Conservation (phyloP, 2,329 filamentous ascomycete species). For the Moelleriella libera region DNA sequence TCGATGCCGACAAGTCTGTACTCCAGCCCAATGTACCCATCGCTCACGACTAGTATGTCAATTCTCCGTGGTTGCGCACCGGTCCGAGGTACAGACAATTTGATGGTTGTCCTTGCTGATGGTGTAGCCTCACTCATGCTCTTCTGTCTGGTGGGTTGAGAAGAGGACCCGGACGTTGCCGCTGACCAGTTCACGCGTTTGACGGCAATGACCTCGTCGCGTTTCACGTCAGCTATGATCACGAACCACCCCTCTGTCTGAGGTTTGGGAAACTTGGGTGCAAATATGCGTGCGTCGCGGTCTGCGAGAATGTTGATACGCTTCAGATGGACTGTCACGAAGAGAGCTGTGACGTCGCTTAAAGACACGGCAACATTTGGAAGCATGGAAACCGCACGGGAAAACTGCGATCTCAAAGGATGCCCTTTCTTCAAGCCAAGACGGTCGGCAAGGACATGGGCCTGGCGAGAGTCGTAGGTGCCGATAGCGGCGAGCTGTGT, state of each 20-base stretch:
- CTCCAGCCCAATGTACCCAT: conserved; percentile 71
- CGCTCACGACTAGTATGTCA: conserved; percentile 67
- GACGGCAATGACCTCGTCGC: conserved; percentile 69
- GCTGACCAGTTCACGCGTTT: conserved; percentile 68
- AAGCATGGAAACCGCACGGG: conserved; percentile 48
- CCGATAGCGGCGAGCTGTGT: conserved; percentile 28
- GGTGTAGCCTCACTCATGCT: conserved; percentile 21
- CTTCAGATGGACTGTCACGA: conserved; percentile 47
- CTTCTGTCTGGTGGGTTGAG: conserved; percentile 21
- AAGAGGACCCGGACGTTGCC: neutral
- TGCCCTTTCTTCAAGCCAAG: conserved; percentile 34
- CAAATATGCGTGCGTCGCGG: conserved; percentile 62
- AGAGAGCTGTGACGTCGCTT: conserved; percentile 43
- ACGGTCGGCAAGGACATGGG: conserved; percentile 30
- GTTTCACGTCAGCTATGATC: conserved; percentile 50
- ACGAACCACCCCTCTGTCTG: conserved; percentile 93
- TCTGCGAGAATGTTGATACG: conserved; percentile 54
- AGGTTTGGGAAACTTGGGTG: conserved; percentile 82
- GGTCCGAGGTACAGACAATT: conserved; percentile 35
- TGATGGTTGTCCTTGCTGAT: conserved; percentile 41
- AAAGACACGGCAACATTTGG: conserved; percentile 55
- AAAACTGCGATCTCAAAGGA: conserved; percentile 31
- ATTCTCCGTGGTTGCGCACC: conserved; percentile 41
- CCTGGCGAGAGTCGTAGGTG: conserved; percentile 18
- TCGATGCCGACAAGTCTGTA: conserved; percentile 33